Evolutionary conservation across 768 basidiomycete species (phyloP), one percentile per base, ranked within the genome.

Genomic region (Tricholoma sp.): DNA sequence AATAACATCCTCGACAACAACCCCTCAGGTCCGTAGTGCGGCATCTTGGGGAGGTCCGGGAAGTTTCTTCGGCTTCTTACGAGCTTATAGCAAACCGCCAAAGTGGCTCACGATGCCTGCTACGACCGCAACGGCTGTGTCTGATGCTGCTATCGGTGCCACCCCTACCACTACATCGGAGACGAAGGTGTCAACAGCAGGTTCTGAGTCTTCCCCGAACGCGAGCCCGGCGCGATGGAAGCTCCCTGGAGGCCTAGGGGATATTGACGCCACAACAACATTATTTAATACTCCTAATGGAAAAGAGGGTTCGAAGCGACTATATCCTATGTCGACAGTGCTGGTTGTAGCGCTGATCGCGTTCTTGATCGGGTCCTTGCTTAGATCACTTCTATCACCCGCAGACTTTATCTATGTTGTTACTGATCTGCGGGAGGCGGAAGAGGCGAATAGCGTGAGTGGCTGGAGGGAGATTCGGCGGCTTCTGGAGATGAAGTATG

Each of bases 331-430:
- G 64, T 78, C 79, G 46, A 86, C 84, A 41, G 71, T 96, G 57
- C 66, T 97, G 63, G 75, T 93, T 58, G 82, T 89, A 37, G 93
- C 85, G 37, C 71, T 98, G 60, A 89, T 97, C 64, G 88, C 89
- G 24, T 94, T 98, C 71, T 75, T 98, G 65, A 82, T 98, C 64
- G 96, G 96, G 56, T 95, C 93, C 24, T 75, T 98, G 55, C 74
- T 97, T 59, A 83, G 96, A 55, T 93, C 91, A 16, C 78, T 98
- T 59, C 76, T 98, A 37, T 89, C 88, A 5, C 91, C 96, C 45
- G 91, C 88, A 14, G 96, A 97, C 72, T 95, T 94, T 74, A 85
- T 94, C 45, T 87, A 93, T 68, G 83, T 91, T 43, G 86, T 82
- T 63, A 77, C 76, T 61, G 83, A 85, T 62, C 60, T 79, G 59